Base-by-base conservation (phyloP, 1,139 yeast species). In the Suhomyces kunorum region DNA sequence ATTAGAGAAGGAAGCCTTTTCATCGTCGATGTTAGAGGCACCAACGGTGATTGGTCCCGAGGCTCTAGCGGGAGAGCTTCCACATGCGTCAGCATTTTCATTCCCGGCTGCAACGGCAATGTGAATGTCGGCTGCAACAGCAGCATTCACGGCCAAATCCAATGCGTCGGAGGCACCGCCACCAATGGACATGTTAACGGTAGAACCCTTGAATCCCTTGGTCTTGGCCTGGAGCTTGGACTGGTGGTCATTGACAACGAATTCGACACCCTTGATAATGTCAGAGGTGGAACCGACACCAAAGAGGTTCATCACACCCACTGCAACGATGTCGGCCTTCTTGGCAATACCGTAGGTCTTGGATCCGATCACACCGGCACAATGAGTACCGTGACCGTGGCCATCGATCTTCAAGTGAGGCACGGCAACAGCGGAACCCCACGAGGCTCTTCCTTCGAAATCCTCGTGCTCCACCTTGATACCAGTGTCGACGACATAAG, bases 51-150 rank as follows among this genome's bases (percentile, higher is more conserved):
- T 66, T 17, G 74, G 71, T n/a, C 64, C 64, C 24, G 48, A 54
- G 7, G 76, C 73, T 35, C 71, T 54, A 13, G 75, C 74, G 32
- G 76, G 76, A n/a, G 75, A 69, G 27, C 57, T 56, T 16, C 57
- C 56, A 50, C 75, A 71, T 23, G 76, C 74, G 49, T 70, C 73
- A 41, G 60, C 65, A 46, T 68, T 61, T 39, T 66, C 74, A 42
- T 71, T 71, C 49, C 76, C 76, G 15, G 75, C 75, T 28, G 76
- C 74, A 27, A 70, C 74, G 8, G 74, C 70, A 46, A 71, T 56
- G 46, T 69, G 70, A 40, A 71, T 55, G 38, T 74, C 75, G 19
- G 73, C 71, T 28, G 59, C 55, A 32, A 64, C 60, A 20, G 68
- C 75, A 17, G 75, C 75, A 48, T 69, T 64, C 26, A 64, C 73